Evolutionary conservation across 1,284 basidiomycete genomes (phyloP).

Genomic region (Phylloboletellus chloephorus): DNA sequence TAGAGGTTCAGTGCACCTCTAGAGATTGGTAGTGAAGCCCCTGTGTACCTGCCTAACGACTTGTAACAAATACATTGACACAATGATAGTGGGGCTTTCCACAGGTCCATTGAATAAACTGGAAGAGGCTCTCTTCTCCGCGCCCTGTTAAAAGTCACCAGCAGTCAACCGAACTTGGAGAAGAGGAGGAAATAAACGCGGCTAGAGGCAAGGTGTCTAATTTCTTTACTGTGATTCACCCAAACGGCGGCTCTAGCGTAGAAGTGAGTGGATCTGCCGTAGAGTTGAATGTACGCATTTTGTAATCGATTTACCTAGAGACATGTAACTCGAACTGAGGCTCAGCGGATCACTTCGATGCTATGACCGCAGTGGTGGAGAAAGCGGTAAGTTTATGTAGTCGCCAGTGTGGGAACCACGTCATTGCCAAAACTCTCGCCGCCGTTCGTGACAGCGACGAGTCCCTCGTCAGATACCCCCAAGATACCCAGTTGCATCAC

Average conservation of each 20-base stretch:
- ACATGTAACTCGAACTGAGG: too few species aligned
- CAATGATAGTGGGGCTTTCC: too few species aligned
- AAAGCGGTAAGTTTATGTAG: too few species aligned
- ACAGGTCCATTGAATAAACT: background rate
- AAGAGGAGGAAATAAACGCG: constrained; percentile 8
- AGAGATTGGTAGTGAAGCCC: too few species aligned
- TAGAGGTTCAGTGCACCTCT: too few species aligned
- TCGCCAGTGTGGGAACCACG: constrained; percentile 16
- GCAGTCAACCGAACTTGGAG: constrained; percentile 17
- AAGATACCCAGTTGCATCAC: constrained; percentile 14
- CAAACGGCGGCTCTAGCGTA: constrained; percentile 39
- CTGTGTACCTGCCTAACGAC: too few species aligned
- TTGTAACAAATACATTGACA: too few species aligned
- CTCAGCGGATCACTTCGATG: too few species aligned
- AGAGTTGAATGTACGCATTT: too few species aligned
- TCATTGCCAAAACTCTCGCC: constrained; percentile 8
- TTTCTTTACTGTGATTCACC: constrained; percentile 29
- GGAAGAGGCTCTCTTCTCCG: background rate
- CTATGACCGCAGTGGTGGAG: too few species aligned
- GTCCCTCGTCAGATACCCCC: constrained; percentile 12
- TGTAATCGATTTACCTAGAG: too few species aligned
- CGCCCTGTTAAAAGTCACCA: constrained; percentile 13
- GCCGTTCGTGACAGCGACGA: constrained; percentile 19
- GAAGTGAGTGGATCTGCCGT: too few species aligned
- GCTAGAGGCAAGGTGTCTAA: constrained; percentile 12